Conservation (phyloP, 148 eudicot species). For the Camellia japonica region DNA sequence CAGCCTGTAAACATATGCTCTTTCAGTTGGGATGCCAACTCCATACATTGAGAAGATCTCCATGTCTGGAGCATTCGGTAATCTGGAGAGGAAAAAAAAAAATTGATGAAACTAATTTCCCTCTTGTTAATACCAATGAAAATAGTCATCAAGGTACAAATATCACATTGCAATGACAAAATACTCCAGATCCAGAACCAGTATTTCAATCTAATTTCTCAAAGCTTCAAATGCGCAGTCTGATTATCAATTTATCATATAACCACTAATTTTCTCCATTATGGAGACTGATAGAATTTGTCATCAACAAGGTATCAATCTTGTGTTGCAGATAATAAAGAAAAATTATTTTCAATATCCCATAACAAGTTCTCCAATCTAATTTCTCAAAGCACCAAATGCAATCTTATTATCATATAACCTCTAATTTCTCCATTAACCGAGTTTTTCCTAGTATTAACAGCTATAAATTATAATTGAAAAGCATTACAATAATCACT, state of each 20-base stretch:
- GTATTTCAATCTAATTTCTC: no score
- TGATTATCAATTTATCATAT: no score
- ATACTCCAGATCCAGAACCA: no score
- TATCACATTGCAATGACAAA: no score
- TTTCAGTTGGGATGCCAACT: slow-evolving; percentile 86
- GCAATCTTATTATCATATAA: background rate
- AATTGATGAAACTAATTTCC: slow-evolving; percentile 8
- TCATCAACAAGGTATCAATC: background rate
- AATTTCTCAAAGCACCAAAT: background rate
- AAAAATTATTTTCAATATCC: background rate
- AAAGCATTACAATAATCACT: background rate
- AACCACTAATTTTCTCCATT: no score
- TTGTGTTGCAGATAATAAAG: background rate
- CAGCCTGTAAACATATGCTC: slow-evolving; percentile 75
- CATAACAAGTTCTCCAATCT: background rate
- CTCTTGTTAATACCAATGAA: background rate
- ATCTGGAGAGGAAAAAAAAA: slow-evolving; percentile 43
- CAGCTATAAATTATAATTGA: background rate
- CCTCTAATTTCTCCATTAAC: no score
- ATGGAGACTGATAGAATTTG: no score
- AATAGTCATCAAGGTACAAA: no score
- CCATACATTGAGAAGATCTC: slow-evolving; percentile 85
- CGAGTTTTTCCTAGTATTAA: background rate
- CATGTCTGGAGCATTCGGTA: slow-evolving; percentile 97
- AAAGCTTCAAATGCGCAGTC: no score